phyloP scores from a whole-genome alignment of 2,329 filamentous ascomycete species.

The Camptophora hylomeconis region DNA sequence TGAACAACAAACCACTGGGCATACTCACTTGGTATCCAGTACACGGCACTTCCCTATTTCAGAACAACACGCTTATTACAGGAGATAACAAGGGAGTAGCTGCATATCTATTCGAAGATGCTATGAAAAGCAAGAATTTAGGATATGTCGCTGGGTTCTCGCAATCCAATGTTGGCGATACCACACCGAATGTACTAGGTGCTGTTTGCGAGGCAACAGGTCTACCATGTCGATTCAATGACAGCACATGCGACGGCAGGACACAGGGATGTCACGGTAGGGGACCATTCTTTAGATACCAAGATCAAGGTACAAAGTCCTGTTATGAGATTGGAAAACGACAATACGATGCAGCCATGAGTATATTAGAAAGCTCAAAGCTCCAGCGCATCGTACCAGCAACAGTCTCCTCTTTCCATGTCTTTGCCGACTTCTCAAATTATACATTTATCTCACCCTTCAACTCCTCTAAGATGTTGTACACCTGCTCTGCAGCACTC shows the following conservation, averaged over 20 bases:
- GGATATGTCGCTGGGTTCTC: constrained; percentile 84
- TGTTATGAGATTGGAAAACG: constrained; percentile 36
- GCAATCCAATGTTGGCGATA: constrained; percentile 83
- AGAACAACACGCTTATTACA: constrained; percentile 80
- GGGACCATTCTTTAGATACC: constrained; percentile 31
- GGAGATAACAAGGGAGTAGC: constrained; percentile 98
- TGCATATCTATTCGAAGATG: constrained; percentile 65
- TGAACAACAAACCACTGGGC: constrained; percentile 64
- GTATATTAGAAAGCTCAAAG: constrained; percentile 44
- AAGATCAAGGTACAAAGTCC: constrained; percentile 34
- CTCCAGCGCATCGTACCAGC: constrained; percentile 39
- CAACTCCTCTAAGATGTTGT: constrained; percentile 48
- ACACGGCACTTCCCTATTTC: constrained; percentile 80
- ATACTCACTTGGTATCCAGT: constrained; percentile 84
- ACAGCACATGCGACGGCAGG: constrained; percentile 59
- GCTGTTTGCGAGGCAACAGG: constrained; percentile 81
- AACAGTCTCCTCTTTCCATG: constrained; percentile 69
- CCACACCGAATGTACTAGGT: constrained; percentile 74
- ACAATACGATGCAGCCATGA: constrained; percentile 31
- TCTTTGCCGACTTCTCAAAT: constrained; percentile 67
- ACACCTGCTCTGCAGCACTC: constrained; percentile 73
- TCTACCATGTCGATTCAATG: constrained; percentile 40
- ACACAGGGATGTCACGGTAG: constrained; percentile 32
- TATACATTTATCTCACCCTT: constrained; percentile 57
- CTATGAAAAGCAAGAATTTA: constrained; percentile 19